Base-by-base conservation (phyloP, 2,329 filamentous ascomycete species). In the Aspergillus thermomutatus region DNA sequence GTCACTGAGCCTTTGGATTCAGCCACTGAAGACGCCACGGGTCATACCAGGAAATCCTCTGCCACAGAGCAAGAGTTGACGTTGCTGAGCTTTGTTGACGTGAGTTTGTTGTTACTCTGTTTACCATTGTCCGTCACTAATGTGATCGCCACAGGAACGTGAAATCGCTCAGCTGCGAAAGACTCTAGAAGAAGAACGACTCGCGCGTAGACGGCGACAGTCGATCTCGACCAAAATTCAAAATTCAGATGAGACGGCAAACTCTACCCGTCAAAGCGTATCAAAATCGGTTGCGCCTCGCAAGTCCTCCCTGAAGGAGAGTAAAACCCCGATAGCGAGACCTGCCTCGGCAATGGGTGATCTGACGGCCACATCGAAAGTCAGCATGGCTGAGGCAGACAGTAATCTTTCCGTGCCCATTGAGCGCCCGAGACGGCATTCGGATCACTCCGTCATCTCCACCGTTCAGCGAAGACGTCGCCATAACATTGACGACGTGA, bases 261-360 rank as follows among this genome's bases (percentile, higher is more conserved):
- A 72, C 64, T 47, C 70, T 50, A 65, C 75, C 61, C 64, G 74
- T 58, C 65, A 72, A 61, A 75, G 73, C 62, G 69, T 68, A 51
- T 67, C 71, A 25, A 77, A 70, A 60, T 68, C 73, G 1, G 57
- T 67, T 31, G 57, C 60, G 17, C 77, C 78, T n/a, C 80, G 81
- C 52, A 84, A 83, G 63, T 83, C 82, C 1, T 84, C 82, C 0
- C 66, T 84, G 61, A 83, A 80, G 58, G 81, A 83, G 53, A 62
- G 75, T 4, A 81, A 77, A 9, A 68, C 68, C 7, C 66, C 69
- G 34, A 63, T 67, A 3, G 49, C 66, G 21, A 66, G 72, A 48
- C 70, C 73, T 55, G 65, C 66, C 10, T 74, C 72, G 4, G 72
- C 70, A n/a, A 57, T 65, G 52, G 72, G 69, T 41, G 72, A 75